Percentiles rank a stretch among this genome's conserved stretches.
phyloP scores from a whole-genome alignment of 2,329 filamentous ascomycete species.

The Didymella sp. region DNA sequence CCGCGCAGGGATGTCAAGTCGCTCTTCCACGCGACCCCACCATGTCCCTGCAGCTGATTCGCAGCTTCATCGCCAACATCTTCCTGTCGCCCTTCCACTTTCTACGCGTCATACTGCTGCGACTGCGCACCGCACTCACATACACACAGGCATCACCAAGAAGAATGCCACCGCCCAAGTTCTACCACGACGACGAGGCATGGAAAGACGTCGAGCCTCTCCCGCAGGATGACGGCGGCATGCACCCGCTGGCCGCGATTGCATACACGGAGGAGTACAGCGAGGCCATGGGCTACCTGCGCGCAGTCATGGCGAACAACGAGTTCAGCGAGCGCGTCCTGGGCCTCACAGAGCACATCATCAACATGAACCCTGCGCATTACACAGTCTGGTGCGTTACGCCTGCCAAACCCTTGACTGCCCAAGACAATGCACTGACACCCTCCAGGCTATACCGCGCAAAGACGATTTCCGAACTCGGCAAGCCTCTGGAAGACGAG shows the following conservation, averaged over 20 bases:
- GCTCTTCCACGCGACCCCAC: constrained; percentile 18
- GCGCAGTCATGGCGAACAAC: constrained; percentile 88
- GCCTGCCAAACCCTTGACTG: not conserved
- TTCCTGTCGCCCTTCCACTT: constrained; percentile 7
- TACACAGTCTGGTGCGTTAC: constrained; percentile 86
- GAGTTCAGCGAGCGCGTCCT: constrained; percentile 83
- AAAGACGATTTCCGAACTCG: constrained; percentile 72
- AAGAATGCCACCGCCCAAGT: constrained; percentile 29
- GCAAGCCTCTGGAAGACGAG: constrained; percentile 72
- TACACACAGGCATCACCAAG: not conserved
- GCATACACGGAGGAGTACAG: constrained; percentile 89
- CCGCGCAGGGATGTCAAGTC: constrained; percentile 11
- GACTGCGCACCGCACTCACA: not conserved
- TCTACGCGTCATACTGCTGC: constrained; percentile 9
- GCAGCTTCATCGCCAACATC: constrained; percentile 15
- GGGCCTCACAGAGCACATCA: constrained; percentile 85
- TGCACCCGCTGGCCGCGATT: constrained; percentile 84
- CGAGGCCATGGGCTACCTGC: constrained; percentile 91
- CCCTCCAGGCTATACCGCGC: constrained; percentile 79
- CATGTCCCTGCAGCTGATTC: constrained; percentile 20
- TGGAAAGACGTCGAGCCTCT: constrained; percentile 89
- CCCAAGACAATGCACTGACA: constrained; percentile 21
- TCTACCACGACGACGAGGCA: constrained; percentile 70
- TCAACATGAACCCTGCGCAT: constrained; percentile 91
- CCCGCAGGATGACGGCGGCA: constrained; percentile 78